Evolutionary conservation across 345 rosid genomes (phyloP), one percentile per base, ranked within the genome.

Genomic region (Adansonia digitata): DNA sequence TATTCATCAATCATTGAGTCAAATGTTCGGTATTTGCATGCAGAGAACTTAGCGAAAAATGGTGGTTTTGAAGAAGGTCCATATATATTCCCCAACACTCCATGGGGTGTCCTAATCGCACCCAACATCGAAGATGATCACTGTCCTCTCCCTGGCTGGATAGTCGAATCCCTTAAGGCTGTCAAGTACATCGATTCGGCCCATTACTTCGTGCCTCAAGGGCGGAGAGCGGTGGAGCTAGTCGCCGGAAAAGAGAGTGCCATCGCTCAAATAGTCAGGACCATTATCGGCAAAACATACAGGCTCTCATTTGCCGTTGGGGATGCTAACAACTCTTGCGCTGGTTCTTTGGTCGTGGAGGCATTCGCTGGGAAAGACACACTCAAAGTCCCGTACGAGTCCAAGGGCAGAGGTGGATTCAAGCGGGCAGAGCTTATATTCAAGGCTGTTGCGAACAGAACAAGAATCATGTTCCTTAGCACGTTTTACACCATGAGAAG

Each of bases 211-310:
- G 88, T 92, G 68, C 97, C 97, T 3, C 81, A 84, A 69, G 94
- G 92, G 24, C 85, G 79, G 64, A 48, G 94, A 62, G 97, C 92
- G 0, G 71, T 92, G 0, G 98, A 94, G 73, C 91, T 94, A 0
- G 85, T 94, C 0, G 98, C 90, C 0, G 98, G 98, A 0, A 92
- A 86, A 80, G 98, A 92, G 74, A 92, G 98, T 73, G 92, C 97
- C 64, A 81, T 92, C 10, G 84, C 94, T 7, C 98, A 94, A 22
- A 70, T 86, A 7, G 96, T 83, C 14, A 61, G 87, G 63, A 92
- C 98, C 15, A 72, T 76, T 11, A 77, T 86, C 0, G 89, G 88
- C 0, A 92, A 80, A 80, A 78, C 76, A 0, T 94, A 92, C 75
- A 81, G 63, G 3, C 91, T 94, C 55, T 82, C 92, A 0, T 92